Evolutionary conservation across 768 basidiomycete genomes (phyloP).

Genomic region (Panaeolus papilionaceus): DNA sequence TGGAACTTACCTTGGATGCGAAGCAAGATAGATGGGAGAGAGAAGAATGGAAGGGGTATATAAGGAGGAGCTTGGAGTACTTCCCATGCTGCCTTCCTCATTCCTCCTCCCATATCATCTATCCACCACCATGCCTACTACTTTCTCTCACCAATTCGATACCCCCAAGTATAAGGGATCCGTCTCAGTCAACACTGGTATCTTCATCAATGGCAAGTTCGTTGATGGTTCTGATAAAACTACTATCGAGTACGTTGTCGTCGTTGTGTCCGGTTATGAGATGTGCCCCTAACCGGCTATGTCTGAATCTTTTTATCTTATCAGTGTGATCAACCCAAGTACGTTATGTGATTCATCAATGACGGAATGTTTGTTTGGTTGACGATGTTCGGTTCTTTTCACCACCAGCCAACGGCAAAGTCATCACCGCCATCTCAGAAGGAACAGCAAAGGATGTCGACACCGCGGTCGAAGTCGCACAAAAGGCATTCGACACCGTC

Average conservation of each 20-base stretch:
- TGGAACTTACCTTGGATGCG: neutral
- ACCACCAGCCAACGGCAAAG: slow-evolving; percentile 63
- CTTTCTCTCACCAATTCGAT: slow-evolving; percentile 56
- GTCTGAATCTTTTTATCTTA: slow-evolving; percentile 43
- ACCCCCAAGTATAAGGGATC: slow-evolving; percentile 64
- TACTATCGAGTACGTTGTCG: slow-evolving; percentile 71
- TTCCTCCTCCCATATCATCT: slow-evolving; percentile 1
- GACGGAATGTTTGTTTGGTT: slow-evolving; percentile 37
- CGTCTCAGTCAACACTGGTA: slow-evolving; percentile 62
- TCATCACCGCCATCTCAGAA: slow-evolving; percentile 61
- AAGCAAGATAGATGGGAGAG: neutral
- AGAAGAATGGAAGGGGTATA: neutral
- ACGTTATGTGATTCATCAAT: slow-evolving; percentile 20
- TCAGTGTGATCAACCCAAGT: slow-evolving; percentile 66
- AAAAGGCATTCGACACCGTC: slow-evolving; percentile 57
- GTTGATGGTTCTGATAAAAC: slow-evolving; percentile 57
- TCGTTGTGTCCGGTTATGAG: neutral
- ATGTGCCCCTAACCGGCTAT: slow-evolving; percentile 1
- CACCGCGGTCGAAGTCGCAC: slow-evolving; percentile 71
- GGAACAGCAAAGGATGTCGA: slow-evolving; percentile 78
- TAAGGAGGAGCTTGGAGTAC: neutral
- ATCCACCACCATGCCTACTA: slow-evolving; percentile 38
- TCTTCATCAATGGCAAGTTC: slow-evolving; percentile 78
- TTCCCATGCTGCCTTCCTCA: slow-evolving; percentile 9
- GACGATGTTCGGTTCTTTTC: slow-evolving; percentile 31